Conservation (phyloP, 2,329 filamentous ascomycete species). For the Tolypocladium amazonense region DNA sequence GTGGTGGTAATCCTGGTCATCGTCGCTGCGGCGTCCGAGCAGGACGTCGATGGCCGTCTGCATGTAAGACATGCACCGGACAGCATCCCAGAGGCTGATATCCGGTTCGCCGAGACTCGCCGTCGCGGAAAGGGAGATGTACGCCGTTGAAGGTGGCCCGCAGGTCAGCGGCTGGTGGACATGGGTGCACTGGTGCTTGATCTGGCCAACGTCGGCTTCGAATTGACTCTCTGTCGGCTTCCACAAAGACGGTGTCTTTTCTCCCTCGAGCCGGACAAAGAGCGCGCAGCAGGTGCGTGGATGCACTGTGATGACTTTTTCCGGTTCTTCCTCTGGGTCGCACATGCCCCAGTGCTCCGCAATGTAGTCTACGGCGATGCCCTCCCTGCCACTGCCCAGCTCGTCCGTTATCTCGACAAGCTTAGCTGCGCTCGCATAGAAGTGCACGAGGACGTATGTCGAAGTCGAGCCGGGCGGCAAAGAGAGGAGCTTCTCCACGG, state of each 20-base stretch:
- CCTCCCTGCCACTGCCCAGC: neutral
- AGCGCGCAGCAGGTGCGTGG: conserved; percentile 3
- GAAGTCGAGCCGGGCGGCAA: neutral
- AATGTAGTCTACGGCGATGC: too few relatives aligned
- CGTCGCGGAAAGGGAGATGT: neutral
- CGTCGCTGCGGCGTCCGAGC: conserved; percentile 4
- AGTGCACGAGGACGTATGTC: conserved; percentile 5
- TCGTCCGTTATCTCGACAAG: neutral
- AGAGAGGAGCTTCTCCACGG: conserved; percentile 13
- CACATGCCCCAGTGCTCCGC: neutral
- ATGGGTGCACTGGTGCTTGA: neutral
- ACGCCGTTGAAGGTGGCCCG: neutral
- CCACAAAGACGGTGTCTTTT: conserved; percentile 5
- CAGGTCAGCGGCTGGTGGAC: neutral
- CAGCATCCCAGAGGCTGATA: conserved; percentile 9
- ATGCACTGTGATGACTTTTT: neutral
- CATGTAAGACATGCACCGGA: conserved; percentile 11
- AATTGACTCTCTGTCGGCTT: conserved; percentile 11
- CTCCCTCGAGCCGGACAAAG: conserved; percentile 10
- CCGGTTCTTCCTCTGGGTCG: neutral
- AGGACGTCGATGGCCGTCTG: conserved; percentile 15
- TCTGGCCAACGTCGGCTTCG: conserved; percentile 5
- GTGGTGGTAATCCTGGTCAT: conserved; percentile 2
- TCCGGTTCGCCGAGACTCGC: neutral
- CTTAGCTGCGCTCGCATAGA: neutral